Conservation (phyloP, 495 filamentous ascomycete species). For the Aspergillus affinis region DNA sequence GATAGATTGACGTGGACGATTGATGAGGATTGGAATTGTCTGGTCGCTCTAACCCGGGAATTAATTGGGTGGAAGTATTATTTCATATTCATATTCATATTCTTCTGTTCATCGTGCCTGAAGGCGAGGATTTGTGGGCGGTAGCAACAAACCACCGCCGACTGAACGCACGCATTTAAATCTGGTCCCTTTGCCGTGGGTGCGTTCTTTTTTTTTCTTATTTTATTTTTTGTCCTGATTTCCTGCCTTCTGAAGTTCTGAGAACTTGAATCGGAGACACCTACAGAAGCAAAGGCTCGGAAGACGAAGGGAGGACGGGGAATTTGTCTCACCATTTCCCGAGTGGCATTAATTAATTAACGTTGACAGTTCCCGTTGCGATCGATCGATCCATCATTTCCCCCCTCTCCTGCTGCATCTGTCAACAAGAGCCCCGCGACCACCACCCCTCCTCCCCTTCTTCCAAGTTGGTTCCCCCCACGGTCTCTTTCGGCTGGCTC, state of each 20-base stretch:
- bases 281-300: too few species aligned
- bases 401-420: constrained; percentile 29
- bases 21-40: background rate
- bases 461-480: background rate
- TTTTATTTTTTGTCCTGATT: background rate
- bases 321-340: constrained; percentile 29
- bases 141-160: background rate
- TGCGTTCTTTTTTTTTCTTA: background rate
- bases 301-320: background rate
- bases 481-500: background rate
- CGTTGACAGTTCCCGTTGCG: constrained; percentile 13
- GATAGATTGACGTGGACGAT: too few species aligned
- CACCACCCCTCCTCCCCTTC: constrained; percentile 11
- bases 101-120: background rate
- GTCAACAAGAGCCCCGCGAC: constrained; percentile 47
- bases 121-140: background rate
- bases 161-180: too few species aligned
- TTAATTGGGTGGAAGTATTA: background rate
- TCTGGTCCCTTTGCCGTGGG: background rate
- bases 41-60: background rate
- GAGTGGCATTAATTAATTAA: constrained; percentile 30
- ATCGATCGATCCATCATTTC: constrained; percentile 11
- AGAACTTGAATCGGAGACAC: too few species aligned
- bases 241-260: too few species aligned
- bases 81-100: background rate